Conservation (phyloP, 148 eudicot genomes). For the Camellia granthamiana region DNA sequence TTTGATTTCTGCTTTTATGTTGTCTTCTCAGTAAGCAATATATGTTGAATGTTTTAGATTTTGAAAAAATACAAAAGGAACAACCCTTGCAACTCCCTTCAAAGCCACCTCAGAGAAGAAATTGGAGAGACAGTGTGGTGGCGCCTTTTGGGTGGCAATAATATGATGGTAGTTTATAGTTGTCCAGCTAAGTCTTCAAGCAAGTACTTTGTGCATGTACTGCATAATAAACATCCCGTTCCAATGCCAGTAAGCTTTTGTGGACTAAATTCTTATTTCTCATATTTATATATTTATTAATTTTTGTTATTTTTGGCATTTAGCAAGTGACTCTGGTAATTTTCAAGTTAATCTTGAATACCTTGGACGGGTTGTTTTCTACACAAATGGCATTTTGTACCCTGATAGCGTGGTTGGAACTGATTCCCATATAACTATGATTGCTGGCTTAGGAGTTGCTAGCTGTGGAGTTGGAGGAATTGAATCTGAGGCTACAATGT, state of each 20-base stretch:
- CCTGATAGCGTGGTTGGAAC: no score
- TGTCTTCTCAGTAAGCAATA: slow-evolving; percentile 8
- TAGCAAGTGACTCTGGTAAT: no score
- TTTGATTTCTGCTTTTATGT: background rate
- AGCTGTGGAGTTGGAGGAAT: no score
- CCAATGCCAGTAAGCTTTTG: slow-evolving; percentile 71
- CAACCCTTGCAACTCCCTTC: slow-evolving; percentile 71
- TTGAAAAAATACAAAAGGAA: slow-evolving; percentile 62
- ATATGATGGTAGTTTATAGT: slow-evolving; percentile 76
- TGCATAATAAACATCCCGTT: slow-evolving; percentile 88
- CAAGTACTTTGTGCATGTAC: slow-evolving; percentile 82
- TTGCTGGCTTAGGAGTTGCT: no score
- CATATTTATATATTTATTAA: background rate
- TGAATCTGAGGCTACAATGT: no score
- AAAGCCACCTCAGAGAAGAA: slow-evolving; percentile 79
- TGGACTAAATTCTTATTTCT: background rate
- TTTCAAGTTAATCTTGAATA: no score
- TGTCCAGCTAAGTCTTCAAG: slow-evolving; percentile 56
- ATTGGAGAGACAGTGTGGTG: slow-evolving; percentile 72
- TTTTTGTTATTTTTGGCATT: background rate
- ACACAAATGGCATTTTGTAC: no score
- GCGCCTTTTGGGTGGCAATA: slow-evolving; percentile 96
- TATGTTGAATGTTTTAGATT: slow-evolving; percentile 48
- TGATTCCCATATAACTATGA: no score
- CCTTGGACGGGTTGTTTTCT: no score